A percentile compares a stretch with the other conserved stretches of the same genome.
Evolutionary conservation across 2,329 filamentous ascomycete species (phyloP).

Genomic region (Paraphaeosphaeria sporulosa): DNA sequence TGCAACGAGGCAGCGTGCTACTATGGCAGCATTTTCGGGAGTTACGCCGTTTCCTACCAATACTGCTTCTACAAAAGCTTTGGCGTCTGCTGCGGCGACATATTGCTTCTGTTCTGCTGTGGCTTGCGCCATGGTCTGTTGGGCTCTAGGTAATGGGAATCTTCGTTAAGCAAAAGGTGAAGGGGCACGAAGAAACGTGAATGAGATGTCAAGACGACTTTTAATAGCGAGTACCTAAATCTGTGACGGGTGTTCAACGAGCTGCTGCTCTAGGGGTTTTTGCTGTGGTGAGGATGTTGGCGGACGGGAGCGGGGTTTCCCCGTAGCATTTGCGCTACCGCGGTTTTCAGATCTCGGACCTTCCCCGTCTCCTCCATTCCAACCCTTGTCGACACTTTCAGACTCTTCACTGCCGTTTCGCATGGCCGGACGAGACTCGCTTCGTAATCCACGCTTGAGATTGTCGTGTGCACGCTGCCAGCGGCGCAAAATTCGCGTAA

Average conservation of each 20-base stretch:
- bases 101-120: slow-evolving; percentile 18
- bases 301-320: neutral
- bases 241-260: neutral
- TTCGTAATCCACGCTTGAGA: slow-evolving; percentile 19
- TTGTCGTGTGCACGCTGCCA: slow-evolving; percentile 25
- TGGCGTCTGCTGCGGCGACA: slow-evolving; percentile 31
- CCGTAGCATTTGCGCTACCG: neutral
- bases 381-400: neutral
- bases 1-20: slow-evolving; percentile 73
- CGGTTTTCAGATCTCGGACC: slow-evolving; percentile 1
- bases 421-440: slow-evolving; percentile 3
- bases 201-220: neutral
- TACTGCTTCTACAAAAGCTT: slow-evolving; percentile 60
- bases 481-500: slow-evolving; percentile 24
- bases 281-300: neutral
- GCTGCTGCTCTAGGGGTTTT: neutral
- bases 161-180: neutral
- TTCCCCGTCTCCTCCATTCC: neutral
- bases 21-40: slow-evolving; percentile 63
- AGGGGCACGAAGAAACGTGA: neutral
- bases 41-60: slow-evolving; percentile 69
- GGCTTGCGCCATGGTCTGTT: neutral
- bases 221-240: neutral
- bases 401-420: neutral
- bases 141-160: neutral